phyloP scores from a whole-genome alignment of 352 stramenopile species.

The Phytopythium litorale region DNA sequence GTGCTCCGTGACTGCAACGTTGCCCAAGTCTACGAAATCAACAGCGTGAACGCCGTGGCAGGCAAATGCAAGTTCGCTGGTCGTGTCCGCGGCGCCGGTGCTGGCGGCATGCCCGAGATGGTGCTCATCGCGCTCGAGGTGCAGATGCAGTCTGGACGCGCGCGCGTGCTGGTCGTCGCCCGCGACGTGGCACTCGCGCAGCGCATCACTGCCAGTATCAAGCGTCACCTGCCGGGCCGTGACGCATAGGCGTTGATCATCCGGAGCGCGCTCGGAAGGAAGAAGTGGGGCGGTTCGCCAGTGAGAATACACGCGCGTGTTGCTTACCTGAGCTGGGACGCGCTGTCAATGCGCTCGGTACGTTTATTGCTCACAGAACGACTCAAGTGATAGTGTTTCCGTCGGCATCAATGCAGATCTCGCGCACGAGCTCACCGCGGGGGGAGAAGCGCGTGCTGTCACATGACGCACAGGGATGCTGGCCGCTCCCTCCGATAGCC shows the following conservation, averaged over 20 bases:
- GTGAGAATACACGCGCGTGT: neutral
- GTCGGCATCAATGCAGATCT: conserved; percentile 13
- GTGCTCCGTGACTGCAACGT: conserved; percentile 60
- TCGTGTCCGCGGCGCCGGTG: conserved; percentile 39
- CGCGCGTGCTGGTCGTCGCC: conserved; percentile 58
- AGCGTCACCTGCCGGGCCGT: conserved; percentile 29
- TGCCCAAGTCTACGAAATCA: conserved; percentile 73
- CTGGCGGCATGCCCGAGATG: conserved; percentile 26
- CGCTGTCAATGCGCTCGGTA: neutral
- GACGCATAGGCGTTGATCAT: neutral
- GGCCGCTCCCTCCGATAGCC: conserved; percentile 22
- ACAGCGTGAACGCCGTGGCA: conserved; percentile 51
- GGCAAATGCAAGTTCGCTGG: conserved; percentile 74
- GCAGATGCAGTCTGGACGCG: conserved; percentile 60
- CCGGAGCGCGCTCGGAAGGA: neutral
- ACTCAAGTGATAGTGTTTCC: neutral
- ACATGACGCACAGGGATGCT: conserved; percentile 54
- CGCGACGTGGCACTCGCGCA: conserved; percentile 50
- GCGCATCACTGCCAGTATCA: conserved; percentile 43
- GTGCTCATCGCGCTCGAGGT: conserved; percentile 59
- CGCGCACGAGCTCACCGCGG: conserved; percentile 8
- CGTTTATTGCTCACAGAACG: neutral
- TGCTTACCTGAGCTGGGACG: neutral
- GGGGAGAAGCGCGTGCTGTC: conserved; percentile 22
- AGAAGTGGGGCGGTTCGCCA: neutral